Conservation (phyloP, 495 filamentous ascomycete species). For the Terfezia claveryi region DNA sequence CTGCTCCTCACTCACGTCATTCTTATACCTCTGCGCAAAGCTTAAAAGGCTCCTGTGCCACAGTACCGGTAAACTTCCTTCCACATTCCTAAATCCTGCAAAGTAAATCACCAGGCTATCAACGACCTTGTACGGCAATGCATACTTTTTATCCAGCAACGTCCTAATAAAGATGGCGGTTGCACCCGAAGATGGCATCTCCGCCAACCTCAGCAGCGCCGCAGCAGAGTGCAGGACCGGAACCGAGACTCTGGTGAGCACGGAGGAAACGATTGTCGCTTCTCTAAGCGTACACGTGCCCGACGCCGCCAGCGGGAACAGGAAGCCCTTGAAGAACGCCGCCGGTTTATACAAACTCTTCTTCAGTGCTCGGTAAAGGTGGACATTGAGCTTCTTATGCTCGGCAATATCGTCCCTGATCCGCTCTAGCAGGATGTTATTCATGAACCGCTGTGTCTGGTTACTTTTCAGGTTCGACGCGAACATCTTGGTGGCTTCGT, state of each 20-base stretch:
- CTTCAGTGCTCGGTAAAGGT: slow-evolving; percentile 80
- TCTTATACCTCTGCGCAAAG: slow-evolving; percentile 83
- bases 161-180: slow-evolving; percentile 84
- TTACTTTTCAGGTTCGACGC: slow-evolving; percentile 47
- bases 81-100: slow-evolving; percentile 51
- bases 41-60: slow-evolving; percentile 79
- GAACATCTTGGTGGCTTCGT: slow-evolving; percentile 73
- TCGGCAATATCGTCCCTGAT: slow-evolving; percentile 76
- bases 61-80: slow-evolving; percentile 46
- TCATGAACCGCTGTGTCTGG: slow-evolving; percentile 57
- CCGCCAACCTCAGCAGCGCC: slow-evolving; percentile 72
- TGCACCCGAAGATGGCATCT: slow-evolving; percentile 69
- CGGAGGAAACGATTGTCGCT: slow-evolving; percentile 69
- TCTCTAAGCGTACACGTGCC: slow-evolving; percentile 72
- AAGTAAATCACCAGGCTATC: slow-evolving; percentile 94
- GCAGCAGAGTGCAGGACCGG: slow-evolving; percentile 84
- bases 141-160: slow-evolving; percentile 90
- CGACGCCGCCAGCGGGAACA: slow-evolving; percentile 62
- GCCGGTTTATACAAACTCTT: slow-evolving; percentile 88
- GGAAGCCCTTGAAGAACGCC: slow-evolving; percentile 87
- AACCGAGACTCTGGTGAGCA: slow-evolving; percentile 53
- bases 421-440: slow-evolving; percentile 59
- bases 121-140: slow-evolving; percentile 80
- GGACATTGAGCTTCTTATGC: slow-evolving; percentile 80
- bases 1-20: slow-evolving; percentile 84